phyloP scores from a whole-genome alignment of 192 early-diverging fungal genomes.

The Linnemannia elongata region DNA sequence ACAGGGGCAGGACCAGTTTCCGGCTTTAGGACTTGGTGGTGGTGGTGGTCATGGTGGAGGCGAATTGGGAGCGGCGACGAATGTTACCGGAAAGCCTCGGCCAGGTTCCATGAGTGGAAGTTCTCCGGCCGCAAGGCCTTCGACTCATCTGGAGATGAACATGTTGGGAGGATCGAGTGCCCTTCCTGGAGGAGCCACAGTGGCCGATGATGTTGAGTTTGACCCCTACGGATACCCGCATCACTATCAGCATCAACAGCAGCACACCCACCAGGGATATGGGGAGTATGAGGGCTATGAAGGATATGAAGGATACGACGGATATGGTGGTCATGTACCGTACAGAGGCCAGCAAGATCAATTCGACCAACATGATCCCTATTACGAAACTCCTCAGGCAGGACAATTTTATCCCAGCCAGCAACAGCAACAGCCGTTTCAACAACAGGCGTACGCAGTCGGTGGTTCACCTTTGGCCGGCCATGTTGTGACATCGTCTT shows the following conservation, averaged over 20 bases:
- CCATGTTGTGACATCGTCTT: neutral
- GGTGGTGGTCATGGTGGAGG: neutral
- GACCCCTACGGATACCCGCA: conserved; percentile 10
- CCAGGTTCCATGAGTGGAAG: neutral
- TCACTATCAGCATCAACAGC: conserved; percentile 24
- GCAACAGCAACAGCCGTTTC: neutral
- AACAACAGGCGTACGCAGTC: neutral
- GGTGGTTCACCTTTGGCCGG: neutral
- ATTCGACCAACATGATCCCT: neutral
- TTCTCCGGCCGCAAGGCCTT: conserved; percentile 7
- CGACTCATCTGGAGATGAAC: conserved; percentile 25
- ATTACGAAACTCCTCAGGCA: neutral
- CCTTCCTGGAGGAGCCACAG: neutral
- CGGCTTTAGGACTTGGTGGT: neutral
- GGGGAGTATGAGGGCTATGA: conserved; percentile 7
- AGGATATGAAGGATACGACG: neutral
- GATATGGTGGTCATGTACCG: neutral
- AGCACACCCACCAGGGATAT: conserved; percentile 5
- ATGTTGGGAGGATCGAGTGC: conserved; percentile 6
- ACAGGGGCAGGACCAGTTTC: neutral
- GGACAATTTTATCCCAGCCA: neutral
- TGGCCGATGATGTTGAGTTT: neutral
- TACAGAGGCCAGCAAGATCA: neutral
- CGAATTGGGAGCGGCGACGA: neutral
- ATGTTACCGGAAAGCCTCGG: neutral